Evolutionary conservation across 805 yeast genomes (phyloP).

Genomic region (Schizosaccharomyces japonicus): DNA sequence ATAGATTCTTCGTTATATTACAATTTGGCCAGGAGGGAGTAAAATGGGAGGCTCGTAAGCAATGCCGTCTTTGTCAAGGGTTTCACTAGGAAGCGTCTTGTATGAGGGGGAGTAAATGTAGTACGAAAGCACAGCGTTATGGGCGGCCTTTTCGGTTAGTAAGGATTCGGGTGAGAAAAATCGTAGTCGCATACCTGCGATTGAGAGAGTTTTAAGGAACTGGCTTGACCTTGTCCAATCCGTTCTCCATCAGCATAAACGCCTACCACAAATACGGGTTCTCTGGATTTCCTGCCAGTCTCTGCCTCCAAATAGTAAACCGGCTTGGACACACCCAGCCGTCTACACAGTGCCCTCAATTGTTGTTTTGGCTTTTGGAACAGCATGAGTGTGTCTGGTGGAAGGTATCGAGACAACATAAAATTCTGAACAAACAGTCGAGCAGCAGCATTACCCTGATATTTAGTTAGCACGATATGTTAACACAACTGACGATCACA

Average conservation of each 20-base stretch:
- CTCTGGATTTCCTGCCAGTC: conserved; percentile 66
- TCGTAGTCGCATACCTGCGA: background rate
- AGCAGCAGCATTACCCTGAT: conserved; percentile 19
- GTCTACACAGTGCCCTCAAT: conserved; percentile 47
- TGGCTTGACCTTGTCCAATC: conserved; percentile 85
- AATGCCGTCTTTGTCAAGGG: background rate
- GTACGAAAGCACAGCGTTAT: background rate
- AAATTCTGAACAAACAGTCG: conserved; percentile 48
- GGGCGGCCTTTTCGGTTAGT: background rate
- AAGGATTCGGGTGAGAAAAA: background rate
- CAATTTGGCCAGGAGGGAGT: background rate
- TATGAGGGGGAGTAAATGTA: background rate
- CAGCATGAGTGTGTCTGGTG: conserved; percentile 46
- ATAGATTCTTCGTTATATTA: background rate
- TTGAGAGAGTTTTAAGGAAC: conserved; percentile 72
- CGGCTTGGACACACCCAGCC: conserved; percentile 52
- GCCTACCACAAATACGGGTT: conserved; percentile 77
- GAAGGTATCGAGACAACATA: conserved; percentile 61
- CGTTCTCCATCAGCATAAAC: conserved; percentile 63
- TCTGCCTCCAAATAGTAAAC: conserved; percentile 69
- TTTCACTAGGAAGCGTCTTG: background rate
- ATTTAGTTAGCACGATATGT: background rate
- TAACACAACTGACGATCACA: background rate
- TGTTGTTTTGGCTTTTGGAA: conserved; percentile 74
- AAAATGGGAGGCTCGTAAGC: background rate